A percentile compares a stretch with the other conserved stretches of the same genome.
Evolutionary conservation across 2,329 filamentous ascomycete genomes (phyloP).

Genomic region (Ophidiomyces ophidiicola): DNA sequence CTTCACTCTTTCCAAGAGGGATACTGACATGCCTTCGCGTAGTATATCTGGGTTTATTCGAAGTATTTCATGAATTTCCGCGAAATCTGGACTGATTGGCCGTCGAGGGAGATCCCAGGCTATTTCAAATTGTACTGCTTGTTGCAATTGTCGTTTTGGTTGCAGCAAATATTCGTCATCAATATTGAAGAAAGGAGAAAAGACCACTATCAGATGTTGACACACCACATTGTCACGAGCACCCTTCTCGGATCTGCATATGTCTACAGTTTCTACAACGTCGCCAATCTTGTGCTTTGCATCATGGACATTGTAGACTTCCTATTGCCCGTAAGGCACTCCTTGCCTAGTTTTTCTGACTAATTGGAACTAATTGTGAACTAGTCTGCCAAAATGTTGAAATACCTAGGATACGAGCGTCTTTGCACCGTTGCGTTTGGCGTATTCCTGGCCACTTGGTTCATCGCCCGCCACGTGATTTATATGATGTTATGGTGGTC

Average conservation of each 20-base stretch:
- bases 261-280: conserved; percentile 71
- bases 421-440: conserved; percentile 75
- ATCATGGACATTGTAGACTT: conserved; percentile 92
- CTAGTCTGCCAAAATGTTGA: conserved; percentile 81
- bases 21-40: conserved; percentile 8
- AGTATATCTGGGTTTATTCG: conserved; percentile 73
- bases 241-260: conserved; percentile 71
- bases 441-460: conserved; percentile 75
- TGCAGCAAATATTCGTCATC: conserved; percentile 88
- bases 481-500: conserved; percentile 75
- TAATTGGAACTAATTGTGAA: conserved; percentile 8
- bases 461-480: conserved; percentile 67
- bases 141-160: conserved; percentile 80
- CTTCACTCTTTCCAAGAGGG: conserved; percentile 7
- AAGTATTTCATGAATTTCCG: conserved; percentile 64
- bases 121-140: conserved; percentile 82
- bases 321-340: conserved; percentile 57
- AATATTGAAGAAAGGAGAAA: conserved; percentile 90
- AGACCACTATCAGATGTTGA: conserved; percentile 92
- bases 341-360: conserved; percentile 8
- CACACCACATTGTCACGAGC: conserved; percentile 84
- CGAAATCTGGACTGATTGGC: conserved; percentile 77
- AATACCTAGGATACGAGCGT: conserved; percentile 66
- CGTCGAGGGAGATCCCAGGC: conserved; percentile 59
- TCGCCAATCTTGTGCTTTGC: conserved; percentile 77